Conservation (phyloP, 176 grass and related monocot genomes). For the Oryza longistaminata region DNA sequence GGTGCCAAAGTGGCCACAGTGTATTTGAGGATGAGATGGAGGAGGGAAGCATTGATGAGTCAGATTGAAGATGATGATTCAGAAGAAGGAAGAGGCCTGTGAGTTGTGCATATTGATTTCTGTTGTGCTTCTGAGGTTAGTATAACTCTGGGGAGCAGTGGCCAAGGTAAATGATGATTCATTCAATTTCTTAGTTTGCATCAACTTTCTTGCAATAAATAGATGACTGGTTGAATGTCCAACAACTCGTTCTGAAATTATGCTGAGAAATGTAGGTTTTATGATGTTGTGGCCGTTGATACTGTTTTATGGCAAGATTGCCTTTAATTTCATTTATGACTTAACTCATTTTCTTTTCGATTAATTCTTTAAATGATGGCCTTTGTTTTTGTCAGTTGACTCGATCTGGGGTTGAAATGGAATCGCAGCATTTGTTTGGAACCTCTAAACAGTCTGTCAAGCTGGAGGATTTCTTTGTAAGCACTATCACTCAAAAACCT, state of each 20-base stretch:
- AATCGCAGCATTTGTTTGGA: background rate
- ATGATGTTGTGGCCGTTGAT: background rate
- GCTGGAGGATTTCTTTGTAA: constrained; percentile 8
- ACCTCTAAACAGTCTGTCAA: background rate
- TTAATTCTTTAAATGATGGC: background rate
- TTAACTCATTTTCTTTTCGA: constrained; percentile 13
- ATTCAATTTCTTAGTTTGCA: background rate
- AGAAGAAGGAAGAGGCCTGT: background rate
- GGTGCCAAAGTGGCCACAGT: background rate
- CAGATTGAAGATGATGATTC: constrained; percentile 20
- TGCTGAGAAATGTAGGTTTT: constrained; percentile 16
- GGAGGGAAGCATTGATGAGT: constrained; percentile 3
- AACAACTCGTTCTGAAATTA: background rate
- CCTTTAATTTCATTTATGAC: constrained; percentile 21
- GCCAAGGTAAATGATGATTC: background rate
- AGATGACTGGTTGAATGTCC: background rate
- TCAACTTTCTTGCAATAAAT: background rate
- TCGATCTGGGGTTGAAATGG: background rate
- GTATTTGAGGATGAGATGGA: constrained; percentile 11
- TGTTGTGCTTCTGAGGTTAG: constrained; percentile 1
- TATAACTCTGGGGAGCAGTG: constrained; percentile 18
- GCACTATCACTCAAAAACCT: background rate
- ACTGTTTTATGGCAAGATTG: background rate
- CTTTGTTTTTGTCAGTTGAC: constrained; percentile 23
- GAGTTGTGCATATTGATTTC: background rate